Base-by-base conservation (phyloP, 192 early-diverging fungal genomes). In the Backusella tarrabulga region DNA sequence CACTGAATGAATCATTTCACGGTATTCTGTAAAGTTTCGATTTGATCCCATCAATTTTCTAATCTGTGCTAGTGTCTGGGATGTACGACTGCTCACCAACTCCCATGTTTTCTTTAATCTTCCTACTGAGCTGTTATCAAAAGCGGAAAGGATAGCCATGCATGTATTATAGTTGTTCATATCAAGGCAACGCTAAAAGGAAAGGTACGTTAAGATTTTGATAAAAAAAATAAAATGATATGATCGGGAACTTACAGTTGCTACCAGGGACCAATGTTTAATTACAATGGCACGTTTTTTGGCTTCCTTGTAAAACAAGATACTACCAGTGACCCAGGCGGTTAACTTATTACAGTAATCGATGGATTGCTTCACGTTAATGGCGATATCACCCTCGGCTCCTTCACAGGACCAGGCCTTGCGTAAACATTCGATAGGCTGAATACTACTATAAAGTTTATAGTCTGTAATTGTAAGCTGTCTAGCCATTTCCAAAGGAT, bases 101-200 rank as follows among this genome's bases (percentile, higher is more conserved):
- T 97, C 95, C 96, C 96, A 97, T 4, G 98, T 97, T 44, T 94
- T 90, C 17, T 90, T 92, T 66, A 98, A 83, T 21, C 98, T 92
- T 82, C 93, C 91, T 71, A 99, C 89, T 8, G 95, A 92, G 7
- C 94, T 93, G 6, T 93, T 92, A 40, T 95, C 93, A 72, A 99
- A 90, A 7, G 93, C 96, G 34, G 94, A 95, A 17, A 95, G 88
- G 50, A 98, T 93, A 8, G 96, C 91, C 85, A 94, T 95, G 35
- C 97, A 87, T 8, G 95, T 93, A 81, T 95, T 95, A 76, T 93
- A 99, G 89, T 99, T 99, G 84, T 98, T 97, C 32, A 99, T 83
- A 15, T 78, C 76, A 46, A 91, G 91, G 85, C 96, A 95, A 82
- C 88, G 81, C 90, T 93, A 80, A 19, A 44, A 44, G 19, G 2